Percentiles rank a stretch among this genome's conserved stretches.
Evolutionary conservation across 2,329 filamentous ascomycete species (phyloP).

Genomic region (Hymenoscyphus repandus): DNA sequence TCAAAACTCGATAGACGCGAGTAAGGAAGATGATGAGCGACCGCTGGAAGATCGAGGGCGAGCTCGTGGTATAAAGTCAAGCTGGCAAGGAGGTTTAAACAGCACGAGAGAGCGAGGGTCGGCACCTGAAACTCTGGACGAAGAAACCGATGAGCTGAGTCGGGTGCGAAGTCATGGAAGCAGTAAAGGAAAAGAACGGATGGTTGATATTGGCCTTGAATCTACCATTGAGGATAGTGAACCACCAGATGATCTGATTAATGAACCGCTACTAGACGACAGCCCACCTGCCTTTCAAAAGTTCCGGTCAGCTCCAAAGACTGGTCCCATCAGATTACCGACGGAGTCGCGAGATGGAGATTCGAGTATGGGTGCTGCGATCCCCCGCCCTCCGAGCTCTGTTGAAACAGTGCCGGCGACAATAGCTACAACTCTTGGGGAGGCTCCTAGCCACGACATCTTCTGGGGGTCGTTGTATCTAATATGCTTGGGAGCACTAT

Average conservation of each 20-base stretch:
- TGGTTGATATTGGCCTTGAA: slow-evolving; percentile 86
- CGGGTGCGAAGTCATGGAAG: slow-evolving; percentile 25
- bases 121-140: slow-evolving; percentile 29
- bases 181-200: slow-evolving; percentile 53
- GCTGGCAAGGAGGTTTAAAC: slow-evolving; percentile 49
- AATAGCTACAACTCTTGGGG: slow-evolving; percentile 53
- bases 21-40: slow-evolving; percentile 41
- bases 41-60: slow-evolving; percentile 43
- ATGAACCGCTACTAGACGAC: slow-evolving; percentile 47
- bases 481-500: slow-evolving; percentile 75
- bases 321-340: slow-evolving; percentile 28
- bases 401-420: slow-evolving; percentile 46
- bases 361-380: slow-evolving; percentile 12
- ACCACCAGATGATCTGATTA: slow-evolving; percentile 54
- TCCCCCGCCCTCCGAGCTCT: slow-evolving; percentile 26
- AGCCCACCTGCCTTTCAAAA: slow-evolving; percentile 58
- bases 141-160: slow-evolving; percentile 32
- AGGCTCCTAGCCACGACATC: slow-evolving; percentile 75
- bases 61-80: slow-evolving; percentile 52
- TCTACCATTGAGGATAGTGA: slow-evolving; percentile 56
- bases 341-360: slow-evolving; percentile 18
- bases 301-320: slow-evolving; percentile 36
- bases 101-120: slow-evolving; percentile 26
- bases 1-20: slow-evolving; percentile 48
- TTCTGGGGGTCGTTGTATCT: slow-evolving; percentile 91